These are phyloP conservation scores for Mortierella antarctica DNA, from an alignment of 192 early-diverging fungal genomes.

Conservation along the genomic window DNA sequence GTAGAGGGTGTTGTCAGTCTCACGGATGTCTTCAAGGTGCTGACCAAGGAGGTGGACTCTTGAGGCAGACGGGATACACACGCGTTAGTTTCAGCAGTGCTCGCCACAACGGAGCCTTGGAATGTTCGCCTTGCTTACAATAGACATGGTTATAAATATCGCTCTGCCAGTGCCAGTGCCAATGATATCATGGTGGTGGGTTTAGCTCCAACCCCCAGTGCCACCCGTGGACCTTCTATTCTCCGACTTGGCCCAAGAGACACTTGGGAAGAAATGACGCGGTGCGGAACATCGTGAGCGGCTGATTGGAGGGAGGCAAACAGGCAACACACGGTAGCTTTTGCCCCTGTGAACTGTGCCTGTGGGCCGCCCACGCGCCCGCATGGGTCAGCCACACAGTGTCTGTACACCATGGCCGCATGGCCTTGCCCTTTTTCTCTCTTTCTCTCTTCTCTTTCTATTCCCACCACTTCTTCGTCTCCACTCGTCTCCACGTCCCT, in stretches of 20 bases:
- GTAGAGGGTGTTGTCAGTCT: constrained; percentile 79
- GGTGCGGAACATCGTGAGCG: not conserved
- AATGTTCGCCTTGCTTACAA: too few species aligned
- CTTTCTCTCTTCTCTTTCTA: constrained; percentile 1
- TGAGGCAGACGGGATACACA: not conserved
- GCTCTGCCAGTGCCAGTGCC: too few species aligned
- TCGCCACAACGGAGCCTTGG: too few species aligned
- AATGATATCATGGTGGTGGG: too few species aligned
- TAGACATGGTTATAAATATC: too few species aligned
- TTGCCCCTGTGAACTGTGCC: not conserved
- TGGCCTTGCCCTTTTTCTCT: not conserved
- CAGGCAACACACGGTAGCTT: not conserved
- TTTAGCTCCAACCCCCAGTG: too few species aligned
- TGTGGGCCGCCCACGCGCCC: not conserved
- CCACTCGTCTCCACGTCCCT: not conserved
- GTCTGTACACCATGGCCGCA: too few species aligned
- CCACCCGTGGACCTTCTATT: too few species aligned
- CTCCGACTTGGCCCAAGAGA: too few species aligned
- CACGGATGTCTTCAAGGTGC: constrained; percentile 79
- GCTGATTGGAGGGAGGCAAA: not conserved
- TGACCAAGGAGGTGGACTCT: constrained; percentile 41
- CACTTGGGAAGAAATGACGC: too few species aligned
- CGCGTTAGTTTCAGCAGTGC: too few species aligned
- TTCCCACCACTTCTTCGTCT: not conserved
- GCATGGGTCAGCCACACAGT: not conserved